Evolutionary conservation across 768 basidiomycete genomes (phyloP).

Genomic region (Russula sp.): DNA sequence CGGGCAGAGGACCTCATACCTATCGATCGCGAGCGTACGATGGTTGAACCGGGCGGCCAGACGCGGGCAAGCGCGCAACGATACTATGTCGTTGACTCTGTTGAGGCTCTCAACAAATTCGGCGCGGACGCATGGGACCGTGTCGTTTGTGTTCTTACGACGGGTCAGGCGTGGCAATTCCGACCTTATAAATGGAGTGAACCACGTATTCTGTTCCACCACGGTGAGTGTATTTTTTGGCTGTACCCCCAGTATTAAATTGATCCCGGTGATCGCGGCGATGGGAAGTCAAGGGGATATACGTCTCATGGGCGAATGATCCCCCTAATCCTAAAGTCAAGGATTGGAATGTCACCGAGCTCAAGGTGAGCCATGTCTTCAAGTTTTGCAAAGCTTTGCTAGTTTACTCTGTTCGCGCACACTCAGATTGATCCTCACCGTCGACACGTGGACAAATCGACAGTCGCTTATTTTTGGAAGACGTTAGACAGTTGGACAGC

Average conservation of each 20-base stretch:
- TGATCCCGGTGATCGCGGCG: not conserved
- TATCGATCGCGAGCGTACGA: constrained; percentile 80
- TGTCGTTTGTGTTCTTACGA: constrained; percentile 97
- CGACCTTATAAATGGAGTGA: constrained; percentile 95
- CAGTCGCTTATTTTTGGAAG: constrained; percentile 96
- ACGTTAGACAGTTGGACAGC: constrained; percentile 81
- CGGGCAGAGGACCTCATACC: constrained; percentile 79
- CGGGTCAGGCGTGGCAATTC: constrained; percentile 98
- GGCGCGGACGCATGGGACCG: constrained; percentile 93
- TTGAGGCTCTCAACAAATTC: constrained; percentile 89
- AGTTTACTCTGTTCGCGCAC: not conserved
- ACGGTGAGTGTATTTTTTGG: constrained; percentile 50
- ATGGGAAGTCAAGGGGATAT: constrained; percentile 81
- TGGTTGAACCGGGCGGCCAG: constrained; percentile 58
- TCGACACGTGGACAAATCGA: constrained; percentile 90
- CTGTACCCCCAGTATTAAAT: not conserved
- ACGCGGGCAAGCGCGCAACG: constrained; percentile 45
- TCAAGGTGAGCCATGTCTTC: constrained; percentile 52
- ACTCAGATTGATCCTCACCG: constrained; percentile 80
- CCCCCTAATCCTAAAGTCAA: constrained; percentile 83
- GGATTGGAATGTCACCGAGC: constrained; percentile 96
- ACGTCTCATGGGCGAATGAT: constrained; percentile 92
- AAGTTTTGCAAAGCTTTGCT: not conserved
- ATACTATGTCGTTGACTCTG: constrained; percentile 88
- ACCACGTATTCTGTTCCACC: constrained; percentile 86